These are phyloP conservation scores for Quercus mongolica DNA, from an alignment of 306 rosid genomes.

Conservation along the genomic window DNA sequence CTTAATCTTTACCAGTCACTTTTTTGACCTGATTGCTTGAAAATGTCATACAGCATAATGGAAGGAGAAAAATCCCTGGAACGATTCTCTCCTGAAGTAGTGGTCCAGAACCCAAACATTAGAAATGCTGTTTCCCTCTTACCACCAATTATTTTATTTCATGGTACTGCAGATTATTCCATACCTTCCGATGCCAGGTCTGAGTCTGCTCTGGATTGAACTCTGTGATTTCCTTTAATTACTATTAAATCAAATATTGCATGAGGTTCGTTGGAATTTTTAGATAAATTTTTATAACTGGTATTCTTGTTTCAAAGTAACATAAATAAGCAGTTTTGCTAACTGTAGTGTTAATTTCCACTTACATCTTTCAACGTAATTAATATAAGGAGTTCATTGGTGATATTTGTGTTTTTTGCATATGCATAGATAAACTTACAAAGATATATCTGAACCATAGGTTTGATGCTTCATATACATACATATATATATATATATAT, in stretches of 20 bases:
- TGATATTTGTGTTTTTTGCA: too few species aligned
- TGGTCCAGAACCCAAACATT: conserved; percentile 65
- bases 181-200: conserved; percentile 89
- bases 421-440: too few species aligned
- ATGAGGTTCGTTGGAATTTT: background rate
- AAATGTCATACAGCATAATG: conserved; percentile 71
- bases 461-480: too few species aligned
- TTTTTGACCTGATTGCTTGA: conserved; percentile 18
- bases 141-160: conserved; percentile 68
- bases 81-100: conserved; percentile 83
- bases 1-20: conserved; percentile 10
- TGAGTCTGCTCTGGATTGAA: conserved; percentile 17
- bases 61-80: conserved; percentile 84
- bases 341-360: too few species aligned
- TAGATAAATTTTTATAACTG: background rate
- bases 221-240: conserved; percentile 8
- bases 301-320: background rate
- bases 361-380: too few species aligned
- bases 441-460: too few species aligned
- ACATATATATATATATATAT: too few species aligned
- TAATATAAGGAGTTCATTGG: too few species aligned
- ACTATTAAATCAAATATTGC: background rate
- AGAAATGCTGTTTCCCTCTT: conserved; percentile 63
- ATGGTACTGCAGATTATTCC: conserved; percentile 92
- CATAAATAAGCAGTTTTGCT: too few species aligned